A percentile compares a stretch with the other conserved stretches of the same genome.
These are phyloP conservation scores for Aspergillus steynii DNA, from an alignment of 495 filamentous ascomycete genomes.

Conservation along the genomic window DNA sequence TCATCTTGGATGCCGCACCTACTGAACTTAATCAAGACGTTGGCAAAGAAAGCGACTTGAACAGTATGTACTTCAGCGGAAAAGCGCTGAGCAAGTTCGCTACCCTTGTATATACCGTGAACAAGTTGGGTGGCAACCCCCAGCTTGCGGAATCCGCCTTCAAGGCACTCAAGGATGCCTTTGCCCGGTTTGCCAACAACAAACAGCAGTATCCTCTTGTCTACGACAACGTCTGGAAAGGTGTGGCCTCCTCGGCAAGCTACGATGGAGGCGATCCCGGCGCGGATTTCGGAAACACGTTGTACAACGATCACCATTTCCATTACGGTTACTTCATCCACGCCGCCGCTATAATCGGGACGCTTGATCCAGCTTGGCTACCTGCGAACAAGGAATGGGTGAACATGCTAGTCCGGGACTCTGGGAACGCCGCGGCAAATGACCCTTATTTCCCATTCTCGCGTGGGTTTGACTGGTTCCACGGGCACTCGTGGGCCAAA, in stretches of 20 bases:
- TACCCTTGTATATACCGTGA: slow-evolving; percentile 64
- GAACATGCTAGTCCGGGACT: slow-evolving; percentile 74
- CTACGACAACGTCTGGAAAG: slow-evolving; percentile 83
- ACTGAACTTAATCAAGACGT: slow-evolving; percentile 76
- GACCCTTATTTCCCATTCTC: slow-evolving; percentile 84
- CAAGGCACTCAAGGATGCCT: slow-evolving; percentile 68
- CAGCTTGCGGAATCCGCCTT: slow-evolving; percentile 62
- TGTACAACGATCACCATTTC: slow-evolving; percentile 98
- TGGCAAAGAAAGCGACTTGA: slow-evolving; percentile 64
- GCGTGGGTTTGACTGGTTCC: slow-evolving; percentile 90
- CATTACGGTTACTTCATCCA: slow-evolving; percentile 89
- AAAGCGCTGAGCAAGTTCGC: slow-evolving; percentile 94
- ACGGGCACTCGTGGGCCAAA: slow-evolving; percentile 95
- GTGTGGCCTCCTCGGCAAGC: slow-evolving; percentile 76
- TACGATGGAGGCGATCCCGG: slow-evolving; percentile 74
- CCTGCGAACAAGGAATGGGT: slow-evolving; percentile 72
- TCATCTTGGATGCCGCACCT: slow-evolving; percentile 57
- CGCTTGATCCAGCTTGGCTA: slow-evolving; percentile 79
- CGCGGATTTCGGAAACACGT: slow-evolving; percentile 78
- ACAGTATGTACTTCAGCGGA: slow-evolving; percentile 94
- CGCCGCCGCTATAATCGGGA: slow-evolving; percentile 79
- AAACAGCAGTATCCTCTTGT: slow-evolving; percentile 74
- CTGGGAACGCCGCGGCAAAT: slow-evolving; percentile 69
- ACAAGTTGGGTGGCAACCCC: slow-evolving; percentile 63
- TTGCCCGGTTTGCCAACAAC: slow-evolving; percentile 75